Base-by-base conservation (phyloP, 1,139 yeast species). In the Hyphopichia burtonii region DNA sequence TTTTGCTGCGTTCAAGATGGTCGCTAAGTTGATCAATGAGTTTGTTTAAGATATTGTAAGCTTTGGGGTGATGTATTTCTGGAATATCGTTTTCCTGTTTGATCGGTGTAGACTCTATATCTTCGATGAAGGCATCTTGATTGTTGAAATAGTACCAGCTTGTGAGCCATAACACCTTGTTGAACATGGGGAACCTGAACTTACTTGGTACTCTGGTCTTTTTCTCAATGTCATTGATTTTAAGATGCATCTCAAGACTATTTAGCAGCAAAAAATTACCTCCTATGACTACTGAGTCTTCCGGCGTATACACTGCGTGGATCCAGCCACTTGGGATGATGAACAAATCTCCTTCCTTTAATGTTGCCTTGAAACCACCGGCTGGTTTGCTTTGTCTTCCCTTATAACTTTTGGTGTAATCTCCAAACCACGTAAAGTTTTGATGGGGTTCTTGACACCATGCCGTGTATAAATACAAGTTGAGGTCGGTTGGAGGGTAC, bases 241-340 rank as follows among this genome's bases (percentile, higher is more conserved):
- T 68, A 32, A 87, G 60, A 55, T 90, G 96, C 49, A 74, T 81
- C 11, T 67, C 65, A 52, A 88, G 63, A 53, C 85, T 83, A 45
- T 79, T 65, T 36, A 80, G 58, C 0, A 95, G 87, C 27, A 90
- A 65, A 57, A 82, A 90, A 58, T 90, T 90, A 0, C 97, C 96
- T 2, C 97, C 96, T 42, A 90, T 79, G 2, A 90, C 90, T 2
- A 89, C 65, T 0, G 95, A 80, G 55, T 90, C 96, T 16, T 68
- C 66, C 0, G 96, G 94, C 0, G 96, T 89, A 54, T 82, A 81
- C 0, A 90, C 97, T 0, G 94, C 84, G 61, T 90, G 97, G 40
- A 90, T 89, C 95, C 96, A 90, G 0, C 96, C 96, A 40, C 95
- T 82, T 2, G 97, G 96, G 14, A 90, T 84, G 14, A 89, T 71